Base-by-base conservation (phyloP, 2,329 filamentous ascomycete species). In the Gnomoniopsis sp. region DNA sequence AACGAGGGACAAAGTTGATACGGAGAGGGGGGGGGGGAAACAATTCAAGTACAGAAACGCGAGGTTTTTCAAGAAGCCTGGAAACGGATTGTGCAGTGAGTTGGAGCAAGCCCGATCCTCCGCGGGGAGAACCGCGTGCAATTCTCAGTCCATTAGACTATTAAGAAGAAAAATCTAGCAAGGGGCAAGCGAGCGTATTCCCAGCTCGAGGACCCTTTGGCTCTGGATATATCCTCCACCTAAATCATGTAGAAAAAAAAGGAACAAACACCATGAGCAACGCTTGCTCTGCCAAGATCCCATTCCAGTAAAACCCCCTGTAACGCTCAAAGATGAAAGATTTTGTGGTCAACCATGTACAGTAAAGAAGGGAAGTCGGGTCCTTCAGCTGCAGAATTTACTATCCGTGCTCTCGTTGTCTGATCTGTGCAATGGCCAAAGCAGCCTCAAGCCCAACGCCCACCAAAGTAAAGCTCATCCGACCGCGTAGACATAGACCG, bases 401-500 rank as follows among this genome's bases (percentile, higher is more conserved):
- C 8, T 26, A 15, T 7, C 30, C 51, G 41, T 53, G 6, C 11
- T 6, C 23, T 33, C 48, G 26, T n/a, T 41, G 19, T 41, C 6
- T 6, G 4, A 26, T 17, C 15, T 26, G 33, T 38, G 22, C 11
- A 23, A 30, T 21, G 8, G 17, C 8, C 8, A 21, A n/a, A 3
- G 14, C 23, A 38, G 47, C n/a, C 26, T 44, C 52, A 66, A 6
- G 65, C 62, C 33, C 65, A 65, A n/a, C 65, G 59, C 14, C 15
- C 61, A 21, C 62, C 62, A 22, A 73, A 65, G 57, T 70, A 77
- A 3, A 77, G 64, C 62, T 78, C 77, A 26, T 78, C 76, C 2
- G 75, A 77, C 56, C 75, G 68, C 4, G 73, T 76, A 8, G 76
- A 74, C 64, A 73, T 61, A 0, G 70, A 71, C 53, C 75, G 69